Evolutionary conservation across 2,329 filamentous ascomycete species (phyloP).

Genomic region (Nakataea oryzae): DNA sequence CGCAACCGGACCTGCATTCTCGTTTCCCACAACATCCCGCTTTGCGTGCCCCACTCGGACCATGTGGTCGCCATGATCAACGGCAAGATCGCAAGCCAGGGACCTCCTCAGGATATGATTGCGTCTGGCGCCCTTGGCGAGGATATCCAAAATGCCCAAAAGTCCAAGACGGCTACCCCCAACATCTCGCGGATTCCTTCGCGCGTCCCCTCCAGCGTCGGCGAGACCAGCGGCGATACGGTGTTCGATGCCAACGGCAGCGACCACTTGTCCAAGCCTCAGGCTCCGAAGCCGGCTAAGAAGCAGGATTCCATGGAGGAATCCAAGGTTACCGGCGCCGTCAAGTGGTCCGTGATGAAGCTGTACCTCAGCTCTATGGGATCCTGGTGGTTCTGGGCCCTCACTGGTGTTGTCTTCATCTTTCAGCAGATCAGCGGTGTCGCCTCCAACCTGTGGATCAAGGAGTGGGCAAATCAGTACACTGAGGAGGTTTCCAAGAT

Average conservation of each 20-base stretch:
- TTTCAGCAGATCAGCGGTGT: conserved; percentile 79
- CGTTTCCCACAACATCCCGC: conserved; percentile 88
- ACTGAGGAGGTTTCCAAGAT: conserved; percentile 17
- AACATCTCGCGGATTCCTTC: conserved; percentile 66
- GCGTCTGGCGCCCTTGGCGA: conserved; percentile 83
- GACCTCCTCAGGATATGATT: conserved; percentile 68
- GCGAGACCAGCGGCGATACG: conserved; percentile 48
- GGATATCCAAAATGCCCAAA: conserved; percentile 46
- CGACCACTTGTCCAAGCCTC: conserved; percentile 29
- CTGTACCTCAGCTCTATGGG: conserved; percentile 89
- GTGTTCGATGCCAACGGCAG: conserved; percentile 41
- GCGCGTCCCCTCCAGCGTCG: conserved; percentile 64
- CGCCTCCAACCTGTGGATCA: conserved; percentile 88
- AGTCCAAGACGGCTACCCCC: conserved; percentile 54
- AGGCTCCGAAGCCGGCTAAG: conserved; percentile 46
- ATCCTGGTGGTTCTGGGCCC: conserved; percentile 89
- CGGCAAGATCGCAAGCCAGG: conserved; percentile 67
- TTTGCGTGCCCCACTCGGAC: conserved; percentile 72
- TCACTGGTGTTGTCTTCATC: conserved; percentile 64
- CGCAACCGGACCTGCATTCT: conserved; percentile 79
- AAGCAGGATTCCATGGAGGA: conserved; percentile 55
- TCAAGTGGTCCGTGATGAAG: conserved; percentile 77
- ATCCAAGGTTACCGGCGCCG: conserved; percentile 71
- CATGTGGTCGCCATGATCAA: conserved; percentile 83
- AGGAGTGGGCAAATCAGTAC: conserved; percentile 91